Percentiles rank a stretch among this genome's conserved stretches.
These are phyloP conservation scores for Leccinum laetum DNA, from an alignment of 1,284 basidiomycete species.

Conservation along the genomic window DNA sequence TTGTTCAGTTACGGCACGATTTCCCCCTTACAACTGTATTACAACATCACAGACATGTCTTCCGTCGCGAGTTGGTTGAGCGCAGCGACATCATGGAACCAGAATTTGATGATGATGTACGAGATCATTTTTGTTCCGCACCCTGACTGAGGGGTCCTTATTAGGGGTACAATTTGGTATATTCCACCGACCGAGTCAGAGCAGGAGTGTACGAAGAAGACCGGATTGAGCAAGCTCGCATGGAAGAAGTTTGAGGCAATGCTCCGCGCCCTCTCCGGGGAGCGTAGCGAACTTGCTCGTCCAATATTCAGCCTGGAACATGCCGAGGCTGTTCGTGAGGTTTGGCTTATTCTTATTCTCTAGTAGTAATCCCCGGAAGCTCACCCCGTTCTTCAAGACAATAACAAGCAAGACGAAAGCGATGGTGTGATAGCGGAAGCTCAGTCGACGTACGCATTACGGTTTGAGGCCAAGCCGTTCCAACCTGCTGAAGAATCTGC, in stretches of 20 bases:
- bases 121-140: slow-evolving; percentile 21
- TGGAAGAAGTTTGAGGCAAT: slow-evolving; percentile 86
- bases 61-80: slow-evolving; percentile 79
- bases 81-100: slow-evolving; percentile 57
- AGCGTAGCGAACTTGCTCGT: slow-evolving; percentile 88
- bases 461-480: slow-evolving; percentile 81
- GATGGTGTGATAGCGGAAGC: slow-evolving; percentile 32
- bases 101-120: slow-evolving; percentile 85
- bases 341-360: slow-evolving; percentile 27
- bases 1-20: not conserved
- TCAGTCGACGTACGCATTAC: slow-evolving; percentile 43
- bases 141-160: slow-evolving; percentile 4
- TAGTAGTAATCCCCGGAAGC: not conserved
- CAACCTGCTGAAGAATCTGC: slow-evolving; percentile 56
- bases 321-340: slow-evolving; percentile 91
- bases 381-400: slow-evolving; percentile 60
- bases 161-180: slow-evolving; percentile 89
- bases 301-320: slow-evolving; percentile 96
- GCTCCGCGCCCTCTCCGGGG: slow-evolving; percentile 84
- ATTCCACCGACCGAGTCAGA: slow-evolving; percentile 97
- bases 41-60: slow-evolving; percentile 80
- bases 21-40: slow-evolving; percentile 14
- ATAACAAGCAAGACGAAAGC: slow-evolving; percentile 42
- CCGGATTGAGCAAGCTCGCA: slow-evolving; percentile 74
- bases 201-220: slow-evolving; percentile 74